phyloP scores from a whole-genome alignment of 371 early-diverging fungal species.

The Lichtheimia corymbifera region DNA sequence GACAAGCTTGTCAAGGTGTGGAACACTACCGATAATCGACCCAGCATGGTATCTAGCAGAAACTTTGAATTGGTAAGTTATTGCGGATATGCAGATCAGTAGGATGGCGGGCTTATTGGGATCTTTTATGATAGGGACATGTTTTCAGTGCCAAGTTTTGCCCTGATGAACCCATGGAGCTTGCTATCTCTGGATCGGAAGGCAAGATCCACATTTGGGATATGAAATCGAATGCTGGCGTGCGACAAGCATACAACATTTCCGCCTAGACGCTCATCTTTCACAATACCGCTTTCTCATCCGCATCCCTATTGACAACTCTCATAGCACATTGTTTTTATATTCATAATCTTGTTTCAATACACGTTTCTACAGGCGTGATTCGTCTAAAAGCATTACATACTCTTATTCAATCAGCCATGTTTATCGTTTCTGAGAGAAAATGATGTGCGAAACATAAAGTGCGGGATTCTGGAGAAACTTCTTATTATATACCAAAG shows the following conservation, averaged over 20 bases:
- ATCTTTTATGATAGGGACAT: conserved; percentile 58
- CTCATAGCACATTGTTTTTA: too few species aligned
- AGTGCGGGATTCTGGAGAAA: too few species aligned
- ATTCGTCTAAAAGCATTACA: too few species aligned
- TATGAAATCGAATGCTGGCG: conserved; percentile 79
- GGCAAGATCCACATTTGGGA: conserved; percentile 93
- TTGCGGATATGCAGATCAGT: neutral
- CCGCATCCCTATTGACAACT: too few species aligned
- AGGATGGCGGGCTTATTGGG: too few species aligned
- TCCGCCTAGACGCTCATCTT: neutral
- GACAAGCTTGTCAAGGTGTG: conserved; percentile 94
- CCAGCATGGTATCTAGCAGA: conserved; percentile 77
- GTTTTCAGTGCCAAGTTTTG: conserved; percentile 87
- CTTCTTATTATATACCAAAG: too few species aligned
- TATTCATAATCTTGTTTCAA: too few species aligned
- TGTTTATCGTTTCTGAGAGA: too few species aligned
- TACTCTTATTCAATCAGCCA: too few species aligned
- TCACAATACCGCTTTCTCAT: too few species aligned
- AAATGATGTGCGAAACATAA: too few species aligned
- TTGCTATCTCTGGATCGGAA: conserved; percentile 86
- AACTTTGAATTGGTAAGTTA: conserved; percentile 69
- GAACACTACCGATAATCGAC: conserved; percentile 75
- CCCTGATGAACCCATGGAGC: conserved; percentile 81
- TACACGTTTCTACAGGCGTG: too few species aligned
- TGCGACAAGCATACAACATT: conserved; percentile 68